phyloP scores from a whole-genome alignment of 2,329 filamentous ascomycete species.

The Calonectria leucothoes region DNA sequence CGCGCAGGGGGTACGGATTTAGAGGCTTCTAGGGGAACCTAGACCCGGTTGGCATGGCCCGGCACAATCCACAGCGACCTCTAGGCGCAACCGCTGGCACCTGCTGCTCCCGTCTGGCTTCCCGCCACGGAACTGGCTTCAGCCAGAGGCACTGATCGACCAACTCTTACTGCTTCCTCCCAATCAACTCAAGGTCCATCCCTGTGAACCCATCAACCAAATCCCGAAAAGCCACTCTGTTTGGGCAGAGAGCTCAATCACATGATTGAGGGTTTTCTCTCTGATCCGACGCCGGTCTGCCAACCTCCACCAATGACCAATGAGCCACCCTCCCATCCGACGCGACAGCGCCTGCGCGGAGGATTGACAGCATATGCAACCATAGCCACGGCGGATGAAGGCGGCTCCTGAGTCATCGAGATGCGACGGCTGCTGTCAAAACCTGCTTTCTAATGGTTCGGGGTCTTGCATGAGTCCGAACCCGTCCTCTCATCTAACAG shows the following conservation, averaged over 20 bases:
- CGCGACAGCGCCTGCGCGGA: not conserved
- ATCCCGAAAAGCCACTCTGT: not conserved
- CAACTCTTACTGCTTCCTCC: not conserved
- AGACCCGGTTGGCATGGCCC: not conserved
- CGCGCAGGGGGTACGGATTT: not conserved
- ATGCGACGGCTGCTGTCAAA: not conserved
- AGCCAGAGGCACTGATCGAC: not conserved
- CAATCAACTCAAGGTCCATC: not conserved
- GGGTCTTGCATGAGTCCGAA: slow-evolving; percentile 37
- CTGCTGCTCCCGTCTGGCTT: not conserved
- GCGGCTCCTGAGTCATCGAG: not conserved
- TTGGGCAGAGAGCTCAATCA: not conserved
- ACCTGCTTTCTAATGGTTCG: slow-evolving; percentile 12
- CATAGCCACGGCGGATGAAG: not conserved
- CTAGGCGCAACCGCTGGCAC: not conserved
- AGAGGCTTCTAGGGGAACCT: not conserved
- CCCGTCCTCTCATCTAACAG: slow-evolving; percentile 29
- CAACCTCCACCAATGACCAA: slow-evolving; percentile 1
- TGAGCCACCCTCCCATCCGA: not conserved
- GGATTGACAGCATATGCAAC: not conserved
- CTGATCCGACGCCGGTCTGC: not conserved
- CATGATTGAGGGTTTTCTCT: not conserved
- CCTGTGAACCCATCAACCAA: not conserved
- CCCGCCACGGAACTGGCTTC: not conserved
- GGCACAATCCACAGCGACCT: not conserved